phyloP scores from a whole-genome alignment of 2,329 filamentous ascomycete species.

The Hypocrella siamensis region DNA sequence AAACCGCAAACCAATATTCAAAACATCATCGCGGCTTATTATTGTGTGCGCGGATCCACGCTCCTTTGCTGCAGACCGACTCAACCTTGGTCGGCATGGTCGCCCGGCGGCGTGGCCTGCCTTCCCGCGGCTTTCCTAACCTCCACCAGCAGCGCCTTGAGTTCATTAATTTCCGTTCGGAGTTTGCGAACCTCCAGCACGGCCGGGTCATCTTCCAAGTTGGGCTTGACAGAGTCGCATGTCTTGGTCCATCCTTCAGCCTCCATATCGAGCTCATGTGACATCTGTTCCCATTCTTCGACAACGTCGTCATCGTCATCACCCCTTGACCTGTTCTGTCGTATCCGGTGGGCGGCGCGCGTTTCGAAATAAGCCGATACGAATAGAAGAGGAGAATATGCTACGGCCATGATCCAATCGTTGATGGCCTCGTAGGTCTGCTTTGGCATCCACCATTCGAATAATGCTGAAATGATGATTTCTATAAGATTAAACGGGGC shows the following conservation, averaged over 20 bases:
- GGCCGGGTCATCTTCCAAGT: constrained; percentile 65
- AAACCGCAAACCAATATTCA: too few relatives aligned
- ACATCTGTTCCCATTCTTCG: constrained; percentile 87
- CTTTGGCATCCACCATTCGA: constrained; percentile 92
- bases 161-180: constrained; percentile 38
- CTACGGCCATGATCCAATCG: constrained; percentile 68
- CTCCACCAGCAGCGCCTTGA: constrained; percentile 32
- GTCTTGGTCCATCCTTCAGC: constrained; percentile 72
- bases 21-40: too few relatives aligned
- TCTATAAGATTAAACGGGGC: constrained; percentile 91
- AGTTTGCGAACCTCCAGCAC: constrained; percentile 52
- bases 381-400: constrained; percentile 75
- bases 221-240: constrained; percentile 59
- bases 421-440: constrained; percentile 65
- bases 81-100: background rate
- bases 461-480: constrained; percentile 59
- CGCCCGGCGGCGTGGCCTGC: background rate
- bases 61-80: too few relatives aligned
- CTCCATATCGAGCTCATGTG: constrained; percentile 60
- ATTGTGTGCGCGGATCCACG: too few relatives aligned
- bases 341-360: constrained; percentile 48
- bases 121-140: constrained; percentile 6
- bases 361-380: constrained; percentile 62
- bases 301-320: constrained; percentile 80
- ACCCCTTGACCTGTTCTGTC: constrained; percentile 58